Percentiles rank a stretch among this genome's conserved stretches.
Conservation (phyloP, 768 basidiomycete genomes). For the Hypsizygus marmoreus region DNA sequence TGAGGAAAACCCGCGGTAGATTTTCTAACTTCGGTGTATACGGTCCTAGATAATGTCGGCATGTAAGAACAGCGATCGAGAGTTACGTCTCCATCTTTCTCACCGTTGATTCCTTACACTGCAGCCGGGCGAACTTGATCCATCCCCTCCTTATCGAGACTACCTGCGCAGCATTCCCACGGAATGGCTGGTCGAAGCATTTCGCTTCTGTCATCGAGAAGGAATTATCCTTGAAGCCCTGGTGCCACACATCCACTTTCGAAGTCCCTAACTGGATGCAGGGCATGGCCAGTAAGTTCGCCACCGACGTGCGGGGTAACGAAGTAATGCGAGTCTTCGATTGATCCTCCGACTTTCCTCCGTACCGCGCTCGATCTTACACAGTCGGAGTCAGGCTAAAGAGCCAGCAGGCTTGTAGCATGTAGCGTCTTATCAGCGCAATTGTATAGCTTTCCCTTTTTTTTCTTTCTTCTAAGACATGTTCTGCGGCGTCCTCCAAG, state of each 20-base stretch:
- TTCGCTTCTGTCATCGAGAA: slow-evolving; percentile 45
- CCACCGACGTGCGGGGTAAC: slow-evolving; percentile 47
- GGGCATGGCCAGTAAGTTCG: slow-evolving; percentile 48
- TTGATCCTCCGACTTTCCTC: slow-evolving; percentile 6
- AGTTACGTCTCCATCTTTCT: neutral
- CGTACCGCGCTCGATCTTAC: no score
- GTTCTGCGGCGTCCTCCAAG: slow-evolving; percentile 3
- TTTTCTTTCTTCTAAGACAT: neutral
- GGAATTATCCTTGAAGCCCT: slow-evolving; percentile 48
- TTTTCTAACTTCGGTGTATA: slow-evolving; percentile 5
- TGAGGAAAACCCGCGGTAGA: neutral
- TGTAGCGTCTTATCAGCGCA: no score
- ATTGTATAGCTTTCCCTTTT: no score
- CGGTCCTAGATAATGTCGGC: slow-evolving; percentile 42
- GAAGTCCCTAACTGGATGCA: slow-evolving; percentile 45
- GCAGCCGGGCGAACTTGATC: slow-evolving; percentile 45
- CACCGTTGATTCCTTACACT: slow-evolving; percentile 6
- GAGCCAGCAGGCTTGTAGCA: neutral
- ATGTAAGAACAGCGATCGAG: slow-evolving; percentile 29
- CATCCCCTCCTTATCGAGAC: slow-evolving; percentile 41
- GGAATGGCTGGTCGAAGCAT: slow-evolving; percentile 45
- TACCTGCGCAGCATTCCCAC: slow-evolving; percentile 41
- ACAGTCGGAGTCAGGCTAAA: neutral
- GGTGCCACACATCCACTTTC: slow-evolving; percentile 52
- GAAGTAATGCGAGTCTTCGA: slow-evolving; percentile 43